Evolutionary conservation across 192 early-diverging fungal genomes (phyloP), one percentile per base, ranked within the genome.

Genomic region (Gigaspora rosea): DNA sequence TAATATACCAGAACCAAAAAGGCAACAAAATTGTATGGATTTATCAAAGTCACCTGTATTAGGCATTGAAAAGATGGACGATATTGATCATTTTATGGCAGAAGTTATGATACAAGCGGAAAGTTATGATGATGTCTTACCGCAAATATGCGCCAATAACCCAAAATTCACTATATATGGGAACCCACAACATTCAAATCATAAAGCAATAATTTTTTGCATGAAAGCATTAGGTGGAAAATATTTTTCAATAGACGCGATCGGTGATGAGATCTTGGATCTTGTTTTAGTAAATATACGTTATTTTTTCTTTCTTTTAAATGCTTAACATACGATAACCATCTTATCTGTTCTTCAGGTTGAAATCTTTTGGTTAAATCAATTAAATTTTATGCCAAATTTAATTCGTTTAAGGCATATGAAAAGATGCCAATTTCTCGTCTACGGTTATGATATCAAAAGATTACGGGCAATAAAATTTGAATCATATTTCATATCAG

Each of bases 361-460:
- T 16, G 27, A 63, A 33, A 32, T 63, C 35, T 27, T 63, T 11
- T 33, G 22, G 61, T 10, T 63, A 12, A 33, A 35, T 63, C 61
- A 63, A 33, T 33, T 63, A 11, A 63, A 63, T 63, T 63, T 63
- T 15, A 63, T 63, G 61, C 61, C 61, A 63, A 63, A 63, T 33
- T 63, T 63, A 33, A 63, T 63, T 13, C 27, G 33, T 12, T 2
- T 63, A 63, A 63, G 16, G 3, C 32, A 33, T 35, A 22, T 33
- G 33, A 15, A 63, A 8, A 12, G 12, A 35, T 63, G 61, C 27
- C 27, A 63, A 63, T 63, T 63, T 15, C 3, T 63, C 12, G 27
- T 63, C 11, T 63, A 63, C 33, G 61, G 61, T 10, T 63, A 33
- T 22, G 33, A 63, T 63, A 33, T 63, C 22, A 63, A 63, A 15